Conservation (phyloP, 2,329 filamentous ascomycete species). For the Periconia macrospinosa region DNA sequence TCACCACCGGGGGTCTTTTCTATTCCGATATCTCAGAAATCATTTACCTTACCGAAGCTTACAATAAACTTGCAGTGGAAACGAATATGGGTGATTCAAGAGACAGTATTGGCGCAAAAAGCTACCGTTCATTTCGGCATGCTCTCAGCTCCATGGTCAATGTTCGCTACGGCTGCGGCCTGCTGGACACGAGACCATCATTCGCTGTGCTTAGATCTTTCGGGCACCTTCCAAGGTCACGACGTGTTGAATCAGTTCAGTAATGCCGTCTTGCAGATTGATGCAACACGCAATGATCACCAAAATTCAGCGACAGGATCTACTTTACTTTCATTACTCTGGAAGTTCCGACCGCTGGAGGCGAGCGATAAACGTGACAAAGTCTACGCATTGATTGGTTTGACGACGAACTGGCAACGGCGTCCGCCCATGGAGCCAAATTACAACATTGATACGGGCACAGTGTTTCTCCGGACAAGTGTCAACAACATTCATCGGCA, state of each 20-base stretch:
- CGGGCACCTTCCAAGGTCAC: slow-evolving; percentile 11
- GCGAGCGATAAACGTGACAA: slow-evolving; percentile 25
- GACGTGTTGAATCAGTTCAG: slow-evolving; percentile 16
- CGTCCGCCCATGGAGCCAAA: slow-evolving; percentile 11
- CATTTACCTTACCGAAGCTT: neutral
- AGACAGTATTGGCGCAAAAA: slow-evolving; percentile 21
- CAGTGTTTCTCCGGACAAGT: slow-evolving; percentile 9
- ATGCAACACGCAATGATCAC: slow-evolving; percentile 12
- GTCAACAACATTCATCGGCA: slow-evolving; percentile 11
- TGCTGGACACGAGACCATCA: slow-evolving; percentile 15
- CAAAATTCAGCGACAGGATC: neutral
- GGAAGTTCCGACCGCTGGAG: slow-evolving; percentile 19
- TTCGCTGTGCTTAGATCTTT: slow-evolving; percentile 10
- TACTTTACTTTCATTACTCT: slow-evolving; percentile 16
- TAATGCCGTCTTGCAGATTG: slow-evolving; percentile 16
- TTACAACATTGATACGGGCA: slow-evolving; percentile 8
- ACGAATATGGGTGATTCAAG: slow-evolving; percentile 26
- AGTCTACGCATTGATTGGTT: slow-evolving; percentile 18
- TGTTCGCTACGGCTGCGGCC: slow-evolving; percentile 20
- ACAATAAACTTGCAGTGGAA: slow-evolving; percentile 13
- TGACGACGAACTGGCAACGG: slow-evolving; percentile 19
- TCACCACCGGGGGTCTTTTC: too few relatives aligned
- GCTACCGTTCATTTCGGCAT: slow-evolving; percentile 19
- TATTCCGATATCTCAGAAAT: too few relatives aligned
- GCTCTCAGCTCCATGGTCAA: slow-evolving; percentile 23